Evolutionary conservation across 2,329 filamentous ascomycete species (phyloP).

Genomic region (Aphanoascus verrucosus): DNA sequence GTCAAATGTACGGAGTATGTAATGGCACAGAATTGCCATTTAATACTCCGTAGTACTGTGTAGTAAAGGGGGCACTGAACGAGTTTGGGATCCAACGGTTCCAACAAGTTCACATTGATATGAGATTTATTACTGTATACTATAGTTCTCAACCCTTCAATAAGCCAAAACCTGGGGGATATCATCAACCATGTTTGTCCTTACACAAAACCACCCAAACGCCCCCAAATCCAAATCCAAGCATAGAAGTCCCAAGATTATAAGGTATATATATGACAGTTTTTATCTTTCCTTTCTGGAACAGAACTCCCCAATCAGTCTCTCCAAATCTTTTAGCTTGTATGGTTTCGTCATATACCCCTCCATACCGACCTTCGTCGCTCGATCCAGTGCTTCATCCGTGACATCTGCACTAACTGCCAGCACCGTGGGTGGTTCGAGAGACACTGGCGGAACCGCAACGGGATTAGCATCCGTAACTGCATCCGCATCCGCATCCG

Average conservation of each 20-base stretch:
- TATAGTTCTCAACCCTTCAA: too few species aligned
- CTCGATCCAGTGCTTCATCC: constrained; percentile 50
- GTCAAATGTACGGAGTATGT: too few species aligned
- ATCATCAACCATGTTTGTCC: not conserved
- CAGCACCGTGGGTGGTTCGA: constrained; percentile 38
- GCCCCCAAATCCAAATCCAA: not conserved
- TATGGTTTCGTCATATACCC: constrained; percentile 61
- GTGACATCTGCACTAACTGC: constrained; percentile 59
- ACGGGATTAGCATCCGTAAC: constrained; percentile 4
- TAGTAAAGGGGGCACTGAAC: too few species aligned
- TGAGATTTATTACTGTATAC: too few species aligned
- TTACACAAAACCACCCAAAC: too few species aligned
- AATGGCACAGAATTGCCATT: too few species aligned
- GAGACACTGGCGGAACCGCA: constrained; percentile 21
- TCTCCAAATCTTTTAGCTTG: constrained; percentile 51
- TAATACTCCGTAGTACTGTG: too few species aligned
- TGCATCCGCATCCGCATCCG: constrained; percentile 22
- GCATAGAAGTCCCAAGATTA: not conserved
- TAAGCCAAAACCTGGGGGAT: not conserved
- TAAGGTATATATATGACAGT: not conserved
- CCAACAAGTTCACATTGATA: too few species aligned
- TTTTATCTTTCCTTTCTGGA: constrained; percentile 13
- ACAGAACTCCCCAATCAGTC: constrained; percentile 45
- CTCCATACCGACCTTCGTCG: constrained; percentile 53
- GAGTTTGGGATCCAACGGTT: too few species aligned